phyloP scores from a whole-genome alignment of 2,329 filamentous ascomycete species.

The Alternaria solani region DNA sequence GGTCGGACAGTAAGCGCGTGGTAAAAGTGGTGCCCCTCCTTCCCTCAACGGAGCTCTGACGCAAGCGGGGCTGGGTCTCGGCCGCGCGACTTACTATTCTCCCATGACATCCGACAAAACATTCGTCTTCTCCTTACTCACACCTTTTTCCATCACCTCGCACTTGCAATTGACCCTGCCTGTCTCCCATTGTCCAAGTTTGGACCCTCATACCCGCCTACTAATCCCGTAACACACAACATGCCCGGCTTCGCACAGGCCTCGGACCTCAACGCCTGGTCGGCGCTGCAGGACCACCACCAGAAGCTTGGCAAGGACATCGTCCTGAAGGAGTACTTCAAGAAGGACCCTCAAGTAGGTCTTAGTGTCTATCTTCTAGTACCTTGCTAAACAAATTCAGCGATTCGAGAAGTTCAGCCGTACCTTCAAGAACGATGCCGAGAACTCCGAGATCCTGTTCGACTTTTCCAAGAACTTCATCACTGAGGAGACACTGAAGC shows the following conservation, averaged over 20 bases:
- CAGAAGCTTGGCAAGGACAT: constrained; percentile 86
- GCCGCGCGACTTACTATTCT: constrained; percentile 26
- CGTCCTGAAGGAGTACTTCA: constrained; percentile 91
- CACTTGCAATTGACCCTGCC: constrained; percentile 26
- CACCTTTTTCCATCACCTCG: constrained; percentile 20
- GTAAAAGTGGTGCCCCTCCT: constrained; percentile 24
- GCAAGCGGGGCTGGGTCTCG: constrained; percentile 32
- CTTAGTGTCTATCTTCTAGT: too few relatives aligned
- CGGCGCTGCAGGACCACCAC: constrained; percentile 89
- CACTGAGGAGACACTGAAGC: constrained; percentile 86
- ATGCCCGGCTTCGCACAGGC: constrained; percentile 79
- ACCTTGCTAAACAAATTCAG: constrained; percentile 47
- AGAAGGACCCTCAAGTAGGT: constrained; percentile 71
- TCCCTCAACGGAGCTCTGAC: constrained; percentile 31
- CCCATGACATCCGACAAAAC: constrained; percentile 16
- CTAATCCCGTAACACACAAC: constrained; percentile 40
- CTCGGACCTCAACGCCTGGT: constrained; percentile 85
- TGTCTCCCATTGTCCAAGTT: constrained; percentile 15
- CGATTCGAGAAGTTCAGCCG: constrained; percentile 92
- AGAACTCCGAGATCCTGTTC: constrained; percentile 88
- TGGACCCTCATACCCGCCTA: constrained; percentile 21
- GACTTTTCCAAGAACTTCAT: constrained; percentile 99
- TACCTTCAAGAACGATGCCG: constrained; percentile 80
- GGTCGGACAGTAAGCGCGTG: constrained; percentile 22
- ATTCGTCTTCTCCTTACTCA: constrained; percentile 19